These are phyloP conservation scores for Chimonanthus praecox DNA, from an alignment of 164 flowering plant genomes.

Conservation along the genomic window DNA sequence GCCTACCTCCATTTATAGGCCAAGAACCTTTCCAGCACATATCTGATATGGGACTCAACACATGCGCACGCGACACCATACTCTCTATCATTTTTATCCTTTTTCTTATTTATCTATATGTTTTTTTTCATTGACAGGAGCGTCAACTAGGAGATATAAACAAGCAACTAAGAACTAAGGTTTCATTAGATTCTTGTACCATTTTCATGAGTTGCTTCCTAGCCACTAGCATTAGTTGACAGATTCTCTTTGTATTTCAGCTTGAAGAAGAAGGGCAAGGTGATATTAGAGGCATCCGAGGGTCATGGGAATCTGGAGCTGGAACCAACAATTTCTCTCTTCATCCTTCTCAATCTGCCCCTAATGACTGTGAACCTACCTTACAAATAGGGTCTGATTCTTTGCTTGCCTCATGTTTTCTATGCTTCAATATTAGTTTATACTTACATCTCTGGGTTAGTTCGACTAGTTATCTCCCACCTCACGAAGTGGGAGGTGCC, in stretches of 20 bases:
- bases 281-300: slow-evolving; percentile 33
- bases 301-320: slow-evolving; percentile 48
- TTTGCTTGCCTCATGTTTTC: not conserved
- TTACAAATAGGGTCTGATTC: slow-evolving; percentile 66
- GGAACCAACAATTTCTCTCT: slow-evolving; percentile 36
- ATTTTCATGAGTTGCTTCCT: not conserved
- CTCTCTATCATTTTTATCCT: not conserved
- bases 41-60: too few species aligned
- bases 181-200: slow-evolving; percentile 10
- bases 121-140: slow-evolving; percentile 41
- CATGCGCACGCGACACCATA: not conserved
- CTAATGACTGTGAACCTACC: slow-evolving; percentile 56
- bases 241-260: slow-evolving; percentile 23
- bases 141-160: slow-evolving; percentile 85
- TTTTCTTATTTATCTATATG: not conserved
- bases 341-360: slow-evolving; percentile 38
- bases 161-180: slow-evolving; percentile 78
- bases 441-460: too few species aligned
- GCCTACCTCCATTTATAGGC: too few species aligned
- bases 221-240: too few species aligned
- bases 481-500: too few species aligned
- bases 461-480: too few species aligned
- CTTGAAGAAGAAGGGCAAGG: slow-evolving; percentile 38
- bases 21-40: too few species aligned
- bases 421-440: not conserved